Base-by-base conservation (phyloP, 129 eudicot genomes). In the Flaveria brownii region DNA sequence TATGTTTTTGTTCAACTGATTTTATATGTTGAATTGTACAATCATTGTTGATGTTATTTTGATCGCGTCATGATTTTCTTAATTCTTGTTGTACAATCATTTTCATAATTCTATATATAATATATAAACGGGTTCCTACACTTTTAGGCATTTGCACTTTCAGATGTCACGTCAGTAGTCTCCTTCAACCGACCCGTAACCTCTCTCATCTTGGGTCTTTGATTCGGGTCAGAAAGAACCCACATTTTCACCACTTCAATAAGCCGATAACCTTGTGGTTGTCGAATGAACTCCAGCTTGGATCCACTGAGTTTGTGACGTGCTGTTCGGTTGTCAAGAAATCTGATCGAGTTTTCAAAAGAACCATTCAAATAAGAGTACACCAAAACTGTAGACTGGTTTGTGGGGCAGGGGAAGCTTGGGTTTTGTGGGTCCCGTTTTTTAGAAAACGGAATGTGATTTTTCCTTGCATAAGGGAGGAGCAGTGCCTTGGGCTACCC, bases 351-450 rank as follows among this genome's bases (percentile, higher is more conserved):
- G 75, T 88, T 77, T 63, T 71, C 60, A 33, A 67, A 56, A 25
- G 87, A 74, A 36, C 59, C 79, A 68, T 79, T 62, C 97, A 7
- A 82, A 78, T 74, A 88, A 75, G 70, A 89, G 65, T 5, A 85
- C 74, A 50, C 96, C 96, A 50, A 91, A 87, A 77, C 72, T 87
- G 84, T 78, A 87, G 25, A 88, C 87, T 89, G 72, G 80, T 82
- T 59, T 79, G 82, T 36, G 85, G 83, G 65, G 87, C 79, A 17
- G 87, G 77, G 14, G 80, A 43, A 43, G 49, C 49, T 43, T 43
- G 49, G 49, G 49, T 43, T 43, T 43, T 43, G 49, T 11, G 49
- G 49, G 49, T 43, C 49, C 13, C 6, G 17, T 83, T 76, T 81
- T 83, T 6, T 88, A 85, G 81, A 86, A 81, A 50, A 83, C 84